These are phyloP conservation scores for Herpetospermum pedunculosum DNA, from an alignment of 306 rosid genomes.

Conservation along the genomic window DNA sequence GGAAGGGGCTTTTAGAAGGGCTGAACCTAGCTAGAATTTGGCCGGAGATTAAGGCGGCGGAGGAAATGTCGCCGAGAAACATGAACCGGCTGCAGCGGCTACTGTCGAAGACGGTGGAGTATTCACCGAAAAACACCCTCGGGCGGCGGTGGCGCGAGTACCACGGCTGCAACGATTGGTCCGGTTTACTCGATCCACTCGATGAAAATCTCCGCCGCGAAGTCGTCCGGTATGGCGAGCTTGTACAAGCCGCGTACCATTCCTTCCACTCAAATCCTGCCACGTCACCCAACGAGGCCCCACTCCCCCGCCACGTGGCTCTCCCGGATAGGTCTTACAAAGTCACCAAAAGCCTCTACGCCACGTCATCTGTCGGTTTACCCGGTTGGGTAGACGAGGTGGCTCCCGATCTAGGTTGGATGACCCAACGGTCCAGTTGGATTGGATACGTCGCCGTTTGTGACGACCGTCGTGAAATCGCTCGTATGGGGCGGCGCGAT, in stretches of 20 bases:
- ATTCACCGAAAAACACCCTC: constrained; percentile 61
- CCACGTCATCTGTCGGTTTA: constrained; percentile 68
- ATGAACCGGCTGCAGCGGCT: constrained; percentile 50
- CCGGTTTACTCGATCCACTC: constrained; percentile 71
- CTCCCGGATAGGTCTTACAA: constrained; percentile 44
- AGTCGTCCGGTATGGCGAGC: constrained; percentile 75
- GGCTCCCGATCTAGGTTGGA: constrained; percentile 92
- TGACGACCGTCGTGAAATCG: constrained; percentile 59
- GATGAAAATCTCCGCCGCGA: constrained; percentile 94
- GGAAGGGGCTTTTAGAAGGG: constrained; percentile 33
- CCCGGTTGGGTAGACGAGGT: constrained; percentile 70
- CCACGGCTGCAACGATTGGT: constrained; percentile 72
- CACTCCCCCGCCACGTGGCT: constrained; percentile 30
- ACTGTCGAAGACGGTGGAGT: constrained; percentile 50
- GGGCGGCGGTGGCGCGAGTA: constrained; percentile 63
- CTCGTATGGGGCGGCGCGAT: constrained; percentile 75
- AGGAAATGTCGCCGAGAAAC: constrained; percentile 79
- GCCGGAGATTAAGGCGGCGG: constrained; percentile 52
- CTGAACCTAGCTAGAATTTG: constrained; percentile 43
- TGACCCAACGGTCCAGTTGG: constrained; percentile 96
- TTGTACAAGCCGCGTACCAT: constrained; percentile 77
- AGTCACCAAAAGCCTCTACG: constrained; percentile 76
- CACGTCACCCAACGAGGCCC: constrained; percentile 44
- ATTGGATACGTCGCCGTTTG: constrained; percentile 89
- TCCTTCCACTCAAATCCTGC: constrained; percentile 63